Conservation (phyloP, 306 rosid genomes). For the Lathyrus oleraceus region DNA sequence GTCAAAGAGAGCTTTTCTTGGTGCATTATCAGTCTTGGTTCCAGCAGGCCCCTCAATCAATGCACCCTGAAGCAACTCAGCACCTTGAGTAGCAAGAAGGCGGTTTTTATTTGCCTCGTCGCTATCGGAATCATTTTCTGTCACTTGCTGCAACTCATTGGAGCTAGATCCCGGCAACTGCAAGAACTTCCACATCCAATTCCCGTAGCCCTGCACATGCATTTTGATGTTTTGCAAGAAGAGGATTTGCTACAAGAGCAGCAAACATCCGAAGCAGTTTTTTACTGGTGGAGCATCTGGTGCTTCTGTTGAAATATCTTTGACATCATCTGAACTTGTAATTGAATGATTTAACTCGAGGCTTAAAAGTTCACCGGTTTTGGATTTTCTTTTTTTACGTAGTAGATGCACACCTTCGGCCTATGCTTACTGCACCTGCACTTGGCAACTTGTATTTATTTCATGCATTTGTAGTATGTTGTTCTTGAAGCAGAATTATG, state of each 20-base stretch:
- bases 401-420: too few relatives aligned
- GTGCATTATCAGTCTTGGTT: constrained; percentile 43
- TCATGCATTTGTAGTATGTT: too few relatives aligned
- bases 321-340: constrained; percentile 33
- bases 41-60: constrained; percentile 56
- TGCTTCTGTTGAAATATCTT: constrained; percentile 46
- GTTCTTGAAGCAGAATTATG: too few relatives aligned
- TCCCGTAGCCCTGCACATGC: constrained; percentile 60
- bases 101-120: constrained; percentile 50
- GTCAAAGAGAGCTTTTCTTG: constrained; percentile 79
- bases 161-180: constrained; percentile 48
- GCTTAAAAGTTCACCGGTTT: constrained; percentile 42
- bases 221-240: constrained; percentile 78
- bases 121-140: constrained; percentile 32
- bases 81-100: constrained; percentile 79
- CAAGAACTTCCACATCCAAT: constrained; percentile 68
- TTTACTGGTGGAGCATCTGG: constrained; percentile 25
- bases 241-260: constrained; percentile 77
- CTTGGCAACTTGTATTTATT: too few relatives aligned
- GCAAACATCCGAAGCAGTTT: constrained; percentile 47
- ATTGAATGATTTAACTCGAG: constrained; percentile 32
- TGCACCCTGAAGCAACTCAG: constrained; percentile 82
- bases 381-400: constrained; percentile 63
- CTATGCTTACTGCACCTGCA: too few relatives aligned
- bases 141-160: constrained; percentile 36